Conservation (phyloP, 1,139 yeast genomes). For the Geotrichum citri-aurantii region DNA sequence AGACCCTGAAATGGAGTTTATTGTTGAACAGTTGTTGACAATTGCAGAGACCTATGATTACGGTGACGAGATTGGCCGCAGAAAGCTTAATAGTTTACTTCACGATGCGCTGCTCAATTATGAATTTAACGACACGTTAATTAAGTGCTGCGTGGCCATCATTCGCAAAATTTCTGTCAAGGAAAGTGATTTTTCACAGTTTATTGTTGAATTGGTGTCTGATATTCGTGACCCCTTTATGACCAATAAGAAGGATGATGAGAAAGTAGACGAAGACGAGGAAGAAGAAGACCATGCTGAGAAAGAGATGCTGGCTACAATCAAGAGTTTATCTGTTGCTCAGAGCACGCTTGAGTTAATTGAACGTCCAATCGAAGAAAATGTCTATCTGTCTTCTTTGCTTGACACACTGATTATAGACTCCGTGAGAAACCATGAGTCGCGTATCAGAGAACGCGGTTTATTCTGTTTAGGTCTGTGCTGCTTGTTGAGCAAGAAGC, state of each 20-base stretch:
- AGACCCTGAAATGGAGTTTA: conserved; percentile 60
- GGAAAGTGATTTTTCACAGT: conserved; percentile 77
- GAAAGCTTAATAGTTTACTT: conserved; percentile 68
- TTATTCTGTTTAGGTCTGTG: conserved; percentile 73
- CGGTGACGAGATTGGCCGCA: conserved; percentile 87
- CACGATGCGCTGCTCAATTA: conserved; percentile 39
- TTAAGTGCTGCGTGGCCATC: conserved; percentile 56
- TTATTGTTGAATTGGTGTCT: conserved; percentile 79
- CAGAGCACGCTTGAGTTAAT: conserved; percentile 66
- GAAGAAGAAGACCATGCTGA: conserved; percentile 14
- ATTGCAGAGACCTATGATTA: conserved; percentile 73
- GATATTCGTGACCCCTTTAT: conserved; percentile 58
- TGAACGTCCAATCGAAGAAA: conserved; percentile 58
- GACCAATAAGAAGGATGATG: conserved; percentile 26
- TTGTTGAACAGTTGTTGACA: conserved; percentile 64
- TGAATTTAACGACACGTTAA: conserved; percentile 49
- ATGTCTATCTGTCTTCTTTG: conserved; percentile 64
- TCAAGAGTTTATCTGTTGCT: conserved; percentile 65
- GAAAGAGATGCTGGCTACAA: conserved; percentile 35
- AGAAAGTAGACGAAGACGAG: conserved; percentile 13
- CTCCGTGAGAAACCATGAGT: conserved; percentile 59
- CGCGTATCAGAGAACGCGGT: conserved; percentile 61
- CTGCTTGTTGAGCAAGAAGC: conserved; percentile 57
- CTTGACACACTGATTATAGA: conserved; percentile 78
- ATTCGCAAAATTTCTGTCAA: conserved; percentile 65